phyloP scores from a whole-genome alignment of 768 basidiomycete genomes.

The Leucosporidium yakuticum region DNA sequence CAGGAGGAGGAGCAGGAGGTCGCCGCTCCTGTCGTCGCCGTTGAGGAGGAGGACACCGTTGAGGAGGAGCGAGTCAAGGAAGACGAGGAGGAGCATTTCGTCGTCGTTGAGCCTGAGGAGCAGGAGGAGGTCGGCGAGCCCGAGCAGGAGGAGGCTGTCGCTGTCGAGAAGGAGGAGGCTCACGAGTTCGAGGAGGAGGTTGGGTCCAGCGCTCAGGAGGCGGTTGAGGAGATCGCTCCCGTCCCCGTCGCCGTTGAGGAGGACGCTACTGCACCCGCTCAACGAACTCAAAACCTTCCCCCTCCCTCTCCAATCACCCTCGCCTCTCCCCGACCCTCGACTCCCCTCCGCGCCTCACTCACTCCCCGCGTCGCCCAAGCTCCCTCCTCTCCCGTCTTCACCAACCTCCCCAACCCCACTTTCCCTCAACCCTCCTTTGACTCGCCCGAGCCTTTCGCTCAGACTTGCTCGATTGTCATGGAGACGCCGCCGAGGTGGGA shows the following conservation, averaged over 20 bases:
- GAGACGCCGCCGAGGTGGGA: conserved; percentile 20
- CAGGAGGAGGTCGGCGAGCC: neutral
- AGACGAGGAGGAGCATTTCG: neutral
- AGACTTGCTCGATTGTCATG: conserved; percentile 28
- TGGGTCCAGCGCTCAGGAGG: neutral
- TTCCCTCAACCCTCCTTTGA: neutral
- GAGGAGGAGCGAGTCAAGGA: neutral
- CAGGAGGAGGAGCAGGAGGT: neutral
- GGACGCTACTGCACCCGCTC: neutral
- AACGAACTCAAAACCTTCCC: neutral
- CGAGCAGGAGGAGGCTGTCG: conserved; percentile 4
- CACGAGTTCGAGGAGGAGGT: neutral
- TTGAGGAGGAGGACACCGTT: neutral
- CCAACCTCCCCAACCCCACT: neutral
- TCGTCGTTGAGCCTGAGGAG: neutral
- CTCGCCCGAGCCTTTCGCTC: conserved; percentile 19
- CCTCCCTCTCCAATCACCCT: too few species aligned
- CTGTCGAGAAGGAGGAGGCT: neutral
- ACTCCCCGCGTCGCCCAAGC: conserved; percentile 12
- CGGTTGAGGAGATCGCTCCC: neutral
- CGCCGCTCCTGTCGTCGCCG: neutral
- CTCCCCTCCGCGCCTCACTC: conserved; percentile 1
- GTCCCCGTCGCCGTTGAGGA: neutral
- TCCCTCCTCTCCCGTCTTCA: neutral
- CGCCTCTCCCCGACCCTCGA: neutral